Evolutionary conservation across 495 filamentous ascomycete genomes (phyloP).

Genomic region (Talaromyces stipitatus): DNA sequence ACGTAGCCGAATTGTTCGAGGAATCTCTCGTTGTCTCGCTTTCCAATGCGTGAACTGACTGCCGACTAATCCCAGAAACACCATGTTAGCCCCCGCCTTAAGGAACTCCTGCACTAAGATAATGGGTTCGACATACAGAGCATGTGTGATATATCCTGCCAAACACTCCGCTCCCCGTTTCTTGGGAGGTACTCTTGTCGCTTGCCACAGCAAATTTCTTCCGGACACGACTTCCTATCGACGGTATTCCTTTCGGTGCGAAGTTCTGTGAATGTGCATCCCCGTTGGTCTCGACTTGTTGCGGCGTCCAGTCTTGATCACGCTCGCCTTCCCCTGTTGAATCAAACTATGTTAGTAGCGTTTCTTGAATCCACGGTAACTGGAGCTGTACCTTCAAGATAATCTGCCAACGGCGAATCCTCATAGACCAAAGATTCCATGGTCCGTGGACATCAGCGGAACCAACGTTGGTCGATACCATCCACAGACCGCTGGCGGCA

Average conservation of each 20-base stretch:
- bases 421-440: slow-evolving; percentile 94
- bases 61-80: slow-evolving; percentile 27
- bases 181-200: slow-evolving; percentile 16
- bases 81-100: not conserved
- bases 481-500: not conserved
- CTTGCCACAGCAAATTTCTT: slow-evolving; percentile 53
- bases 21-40: slow-evolving; percentile 77
- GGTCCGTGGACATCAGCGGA: slow-evolving; percentile 21
- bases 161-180: slow-evolving; percentile 12
- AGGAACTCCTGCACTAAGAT: not conserved
- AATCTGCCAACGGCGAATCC: slow-evolving; percentile 84
- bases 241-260: slow-evolving; percentile 66
- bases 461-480: not conserved
- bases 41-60: slow-evolving; percentile 66
- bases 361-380: slow-evolving; percentile 1
- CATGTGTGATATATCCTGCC: slow-evolving; percentile 48
- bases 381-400: slow-evolving; percentile 59
- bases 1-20: slow-evolving; percentile 94
- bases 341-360: not conserved
- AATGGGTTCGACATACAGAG: slow-evolving; percentile 47
- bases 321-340: slow-evolving; percentile 41
- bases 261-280: slow-evolving; percentile 45
- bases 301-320: slow-evolving; percentile 35
- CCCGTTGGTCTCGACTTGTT: slow-evolving; percentile 32
- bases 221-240: slow-evolving; percentile 58